Evolutionary conservation across 352 stramenopile species (phyloP).

Genomic region (Globisporangium recalcitrans): DNA sequence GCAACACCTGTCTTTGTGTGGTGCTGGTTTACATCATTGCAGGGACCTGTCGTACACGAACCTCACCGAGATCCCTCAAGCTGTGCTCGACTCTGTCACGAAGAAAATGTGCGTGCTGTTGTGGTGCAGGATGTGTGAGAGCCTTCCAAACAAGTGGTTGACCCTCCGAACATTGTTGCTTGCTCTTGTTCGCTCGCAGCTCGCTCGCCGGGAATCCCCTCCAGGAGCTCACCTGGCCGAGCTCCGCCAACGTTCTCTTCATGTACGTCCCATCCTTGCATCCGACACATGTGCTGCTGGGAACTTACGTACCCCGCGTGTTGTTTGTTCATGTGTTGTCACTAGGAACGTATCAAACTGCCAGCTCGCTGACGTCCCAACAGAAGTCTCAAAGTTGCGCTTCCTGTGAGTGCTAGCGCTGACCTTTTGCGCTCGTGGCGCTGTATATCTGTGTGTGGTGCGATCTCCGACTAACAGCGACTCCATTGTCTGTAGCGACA

Average conservation of each 20-base stretch:
- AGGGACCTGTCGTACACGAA: conserved; percentile 11
- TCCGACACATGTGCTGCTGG: neutral
- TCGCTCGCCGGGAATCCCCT: conserved; percentile 4
- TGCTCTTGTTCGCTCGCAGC: neutral
- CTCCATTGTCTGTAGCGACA: neutral
- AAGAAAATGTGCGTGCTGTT: neutral
- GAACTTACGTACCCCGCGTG: neutral
- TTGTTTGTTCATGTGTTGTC: neutral
- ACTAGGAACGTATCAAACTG: conserved; percentile 9
- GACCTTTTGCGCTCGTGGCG: neutral
- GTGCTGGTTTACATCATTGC: neutral
- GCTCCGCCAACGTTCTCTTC: conserved; percentile 7
- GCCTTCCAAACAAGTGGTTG: no score
- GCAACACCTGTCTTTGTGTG: neutral
- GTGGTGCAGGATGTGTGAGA: no score
- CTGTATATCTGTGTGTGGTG: neutral
- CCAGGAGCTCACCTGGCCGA: conserved; percentile 3
- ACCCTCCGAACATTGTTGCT: neutral
- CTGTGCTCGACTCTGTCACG: neutral
- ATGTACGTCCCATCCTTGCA: neutral
- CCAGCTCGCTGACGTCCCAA: neutral
- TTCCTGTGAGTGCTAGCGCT: conserved; percentile 1
- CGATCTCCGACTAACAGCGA: neutral
- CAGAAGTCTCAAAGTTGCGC: neutral
- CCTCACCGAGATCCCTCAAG: conserved; percentile 2